Percentiles rank a stretch among this genome's conserved stretches.
phyloP scores from a whole-genome alignment of 495 filamentous ascomycete species.

The Trichoderma erinaceum region DNA sequence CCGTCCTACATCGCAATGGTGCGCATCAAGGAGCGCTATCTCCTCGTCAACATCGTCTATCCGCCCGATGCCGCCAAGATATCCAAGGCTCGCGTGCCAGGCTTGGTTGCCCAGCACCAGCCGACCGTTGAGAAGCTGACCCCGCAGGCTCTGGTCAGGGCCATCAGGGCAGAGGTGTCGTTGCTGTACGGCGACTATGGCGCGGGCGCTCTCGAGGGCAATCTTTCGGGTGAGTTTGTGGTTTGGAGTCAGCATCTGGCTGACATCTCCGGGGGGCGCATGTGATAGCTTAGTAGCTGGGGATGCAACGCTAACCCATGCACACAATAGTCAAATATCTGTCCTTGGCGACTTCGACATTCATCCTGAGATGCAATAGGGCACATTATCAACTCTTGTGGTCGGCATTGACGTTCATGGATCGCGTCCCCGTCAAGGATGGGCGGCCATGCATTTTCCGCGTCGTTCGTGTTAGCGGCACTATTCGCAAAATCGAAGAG shows the following conservation, averaged over 20 bases:
- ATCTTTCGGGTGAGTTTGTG: conserved; percentile 40
- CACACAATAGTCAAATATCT: conserved; percentile 74
- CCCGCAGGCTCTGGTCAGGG: conserved; percentile 53
- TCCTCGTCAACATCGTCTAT: conserved; percentile 87
- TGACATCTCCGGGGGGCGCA: conserved; percentile 14
- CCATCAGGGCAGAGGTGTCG: conserved; percentile 61
- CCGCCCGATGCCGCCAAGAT: conserved; percentile 46
- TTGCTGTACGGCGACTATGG: conserved; percentile 90
- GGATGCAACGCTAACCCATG: not conserved
- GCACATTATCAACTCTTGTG: conserved; percentile 79
- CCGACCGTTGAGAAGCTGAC: conserved; percentile 66
- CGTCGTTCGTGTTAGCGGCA: conserved; percentile 89
- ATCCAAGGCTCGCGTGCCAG: conserved; percentile 39
- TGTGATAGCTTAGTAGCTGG: too few relatives aligned
- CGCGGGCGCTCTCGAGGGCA: conserved; percentile 51
- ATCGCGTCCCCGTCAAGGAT: conserved; percentile 53
- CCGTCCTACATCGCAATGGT: conserved; percentile 57
- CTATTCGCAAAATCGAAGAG: conserved; percentile 86
- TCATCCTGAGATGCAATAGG: conserved; percentile 75
- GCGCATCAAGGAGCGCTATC: conserved; percentile 89
- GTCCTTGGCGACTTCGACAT: conserved; percentile 85
- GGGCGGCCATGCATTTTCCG: conserved; percentile 64
- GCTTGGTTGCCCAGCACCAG: conserved; percentile 63
- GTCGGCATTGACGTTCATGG: conserved; percentile 81
- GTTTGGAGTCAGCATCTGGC: conserved; percentile 14